Base-by-base conservation (phyloP, 345 rosid genomes). In the Nephelium lappaceum region DNA sequence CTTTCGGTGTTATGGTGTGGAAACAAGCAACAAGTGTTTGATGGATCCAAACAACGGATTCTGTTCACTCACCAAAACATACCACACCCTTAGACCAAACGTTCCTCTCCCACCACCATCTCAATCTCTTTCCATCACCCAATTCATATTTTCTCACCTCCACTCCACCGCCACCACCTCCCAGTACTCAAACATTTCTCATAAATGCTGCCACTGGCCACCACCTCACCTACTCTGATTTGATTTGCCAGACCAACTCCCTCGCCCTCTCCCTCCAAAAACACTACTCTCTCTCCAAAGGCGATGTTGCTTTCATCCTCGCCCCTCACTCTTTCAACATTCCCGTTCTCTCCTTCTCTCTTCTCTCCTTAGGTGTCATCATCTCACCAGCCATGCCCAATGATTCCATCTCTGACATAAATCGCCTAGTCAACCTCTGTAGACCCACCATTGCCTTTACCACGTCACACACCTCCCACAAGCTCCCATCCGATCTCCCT, bases 371-470 rank as follows among this genome's bases (percentile, higher is more conserved):
- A 42, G 98, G 97, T 24, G 88, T 95, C 49, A 80, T 89, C 69
- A 0, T 93, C 75, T 92, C 93, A 27, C 97, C 99, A 23, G 84
- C 93, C 67, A 95, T 91, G 49, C 96, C 97, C 8, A 82, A 87
- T 71, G 65, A 87, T 64, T 92, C 98, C 76, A 78, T 68, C 67
- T 72, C 85, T 31, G 96, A 95, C 65, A 72, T 93, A 63, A 82
- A 86, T 58, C 95, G 89, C 81, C 92, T 86, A 80, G 72, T 89
- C 67, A 76, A 81, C 77, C 86, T 95, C 81, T 38, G 82, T 36
- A 82, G 84, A 23, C 97, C 98, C 5, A 83, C 86, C 67, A 83
- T 95, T 72, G 97, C 93, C 69, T 95, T 95, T 77, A 87, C 98
- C 58, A 89, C 97, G 14, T 84, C 96, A 25, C 74, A 81, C 24